phyloP scores from a whole-genome alignment of 768 basidiomycete species.

The Sarcodon aspratus region DNA sequence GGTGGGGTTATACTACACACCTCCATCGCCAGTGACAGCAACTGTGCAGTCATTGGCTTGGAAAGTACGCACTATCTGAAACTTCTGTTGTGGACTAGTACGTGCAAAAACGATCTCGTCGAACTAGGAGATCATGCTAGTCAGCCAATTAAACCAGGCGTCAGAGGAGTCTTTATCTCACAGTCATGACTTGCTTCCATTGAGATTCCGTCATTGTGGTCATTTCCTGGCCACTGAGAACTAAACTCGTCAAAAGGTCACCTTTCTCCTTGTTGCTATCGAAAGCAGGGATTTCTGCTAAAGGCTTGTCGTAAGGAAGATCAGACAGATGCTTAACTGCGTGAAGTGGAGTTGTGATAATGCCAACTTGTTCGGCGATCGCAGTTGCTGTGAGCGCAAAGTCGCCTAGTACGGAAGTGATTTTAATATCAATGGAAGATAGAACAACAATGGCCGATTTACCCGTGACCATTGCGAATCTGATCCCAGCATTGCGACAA shows the following conservation, averaged over 20 bases:
- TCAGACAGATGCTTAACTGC: no score
- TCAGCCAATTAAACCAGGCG: constrained; percentile 24
- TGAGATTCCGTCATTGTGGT: no score
- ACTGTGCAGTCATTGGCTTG: constrained; percentile 41
- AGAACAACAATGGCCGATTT: not conserved
- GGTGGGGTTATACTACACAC: no score
- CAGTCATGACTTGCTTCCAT: no score
- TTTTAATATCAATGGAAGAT: not conserved
- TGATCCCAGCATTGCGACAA: constrained; percentile 46
- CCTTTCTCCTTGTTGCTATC: no score
- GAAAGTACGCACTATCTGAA: constrained; percentile 50
- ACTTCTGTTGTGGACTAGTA: constrained; percentile 53
- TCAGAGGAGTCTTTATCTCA: constrained; percentile 14
- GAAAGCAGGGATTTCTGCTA: no score
- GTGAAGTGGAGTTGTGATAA: constrained; percentile 27
- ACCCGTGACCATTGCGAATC: constrained; percentile 54
- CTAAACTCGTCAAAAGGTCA: no score
- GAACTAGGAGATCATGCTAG: constrained; percentile 19
- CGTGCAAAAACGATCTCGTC: constrained; percentile 50
- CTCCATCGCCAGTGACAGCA: constrained; percentile 56
- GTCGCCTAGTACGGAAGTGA: constrained; percentile 26
- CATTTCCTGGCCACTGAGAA: no score
- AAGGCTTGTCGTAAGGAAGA: no score
- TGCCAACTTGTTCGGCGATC: constrained; percentile 53
- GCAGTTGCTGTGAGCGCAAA: constrained; percentile 49